phyloP scores from a whole-genome alignment of 2,329 filamentous ascomycete species.

The Tolypocladium album region DNA sequence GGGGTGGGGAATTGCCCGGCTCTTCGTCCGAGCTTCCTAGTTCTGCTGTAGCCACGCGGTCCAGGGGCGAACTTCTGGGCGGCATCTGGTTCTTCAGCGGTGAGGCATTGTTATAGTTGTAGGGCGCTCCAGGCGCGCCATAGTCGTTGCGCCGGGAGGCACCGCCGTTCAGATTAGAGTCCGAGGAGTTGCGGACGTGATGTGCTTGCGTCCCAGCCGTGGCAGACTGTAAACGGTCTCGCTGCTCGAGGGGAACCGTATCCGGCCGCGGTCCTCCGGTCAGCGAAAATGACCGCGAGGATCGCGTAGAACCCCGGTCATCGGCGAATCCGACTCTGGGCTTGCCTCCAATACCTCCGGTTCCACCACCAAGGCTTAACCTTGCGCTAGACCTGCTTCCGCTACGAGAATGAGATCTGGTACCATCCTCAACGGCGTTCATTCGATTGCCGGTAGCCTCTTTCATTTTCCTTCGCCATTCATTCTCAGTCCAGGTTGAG shows the following conservation, averaged over 20 bases:
- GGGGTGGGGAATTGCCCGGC: constrained; percentile 16
- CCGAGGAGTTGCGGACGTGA: constrained; percentile 38
- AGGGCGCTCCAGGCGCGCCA: constrained; percentile 11
- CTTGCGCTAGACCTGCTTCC: constrained; percentile 49
- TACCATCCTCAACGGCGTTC: constrained; percentile 47
- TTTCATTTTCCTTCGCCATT: constrained; percentile 86
- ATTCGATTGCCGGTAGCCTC: constrained; percentile 76
- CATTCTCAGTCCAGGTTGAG: constrained; percentile 66
- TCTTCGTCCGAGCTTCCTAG: constrained; percentile 49
- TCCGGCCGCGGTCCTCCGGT: constrained; percentile 35
- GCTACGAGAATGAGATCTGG: constrained; percentile 33
- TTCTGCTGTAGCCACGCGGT: constrained; percentile 37
- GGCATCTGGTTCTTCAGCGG: constrained; percentile 24
- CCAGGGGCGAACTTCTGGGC: constrained; percentile 27
- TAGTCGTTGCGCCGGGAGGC: constrained; percentile 13
- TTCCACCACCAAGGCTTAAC: constrained; percentile 33
- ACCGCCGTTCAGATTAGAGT: constrained; percentile 21
- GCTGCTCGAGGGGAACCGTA: constrained; percentile 36
- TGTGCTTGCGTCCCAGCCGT: constrained; percentile 20
- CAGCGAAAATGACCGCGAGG: constrained; percentile 41
- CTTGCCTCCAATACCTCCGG: constrained; percentile 18
- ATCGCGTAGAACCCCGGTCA: constrained; percentile 36
- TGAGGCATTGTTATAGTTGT: constrained; percentile 14
- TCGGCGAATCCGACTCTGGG: constrained; percentile 48
- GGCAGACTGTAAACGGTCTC: constrained; percentile 22